Conservation (phyloP, 768 basidiomycete species). For the Dioszegia hungarica region DNA sequence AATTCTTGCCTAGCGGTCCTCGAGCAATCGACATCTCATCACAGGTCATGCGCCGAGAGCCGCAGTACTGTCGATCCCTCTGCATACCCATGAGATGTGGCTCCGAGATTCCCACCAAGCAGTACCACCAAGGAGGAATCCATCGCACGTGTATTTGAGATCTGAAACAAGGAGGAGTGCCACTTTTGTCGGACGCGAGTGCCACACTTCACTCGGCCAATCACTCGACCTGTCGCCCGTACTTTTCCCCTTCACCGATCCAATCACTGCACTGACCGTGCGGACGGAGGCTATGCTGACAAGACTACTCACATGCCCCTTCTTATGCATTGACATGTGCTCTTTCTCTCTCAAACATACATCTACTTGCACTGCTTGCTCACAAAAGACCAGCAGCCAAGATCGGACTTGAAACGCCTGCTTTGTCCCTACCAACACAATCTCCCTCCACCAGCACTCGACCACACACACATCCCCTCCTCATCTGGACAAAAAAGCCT, state of each 20-base stretch:
- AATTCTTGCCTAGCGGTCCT: no score
- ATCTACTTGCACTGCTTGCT: neutral
- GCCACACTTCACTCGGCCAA: neutral
- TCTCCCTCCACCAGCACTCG: neutral
- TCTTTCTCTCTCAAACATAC: neutral
- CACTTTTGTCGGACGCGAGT: neutral
- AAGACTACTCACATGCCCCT: neutral
- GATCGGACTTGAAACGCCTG: neutral
- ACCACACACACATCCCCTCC: neutral
- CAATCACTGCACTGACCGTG: neutral
- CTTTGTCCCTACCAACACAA: neutral
- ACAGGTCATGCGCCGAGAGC: no score
- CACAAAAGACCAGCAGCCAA: neutral
- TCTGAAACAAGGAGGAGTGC: neutral
- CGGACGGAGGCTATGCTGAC: no score
- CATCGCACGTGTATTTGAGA: no score
- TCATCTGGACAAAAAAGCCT: neutral
- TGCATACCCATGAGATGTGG: no score
- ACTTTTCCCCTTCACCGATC: neutral
- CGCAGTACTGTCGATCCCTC: no score
- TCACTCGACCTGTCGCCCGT: neutral
- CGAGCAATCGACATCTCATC: no score
- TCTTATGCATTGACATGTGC: neutral
- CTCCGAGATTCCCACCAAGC: no score
- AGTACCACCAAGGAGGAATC: no score